Evolutionary conservation across 1,139 yeast species (phyloP).

Genomic region (Saccharomyces pastorianus): DNA sequence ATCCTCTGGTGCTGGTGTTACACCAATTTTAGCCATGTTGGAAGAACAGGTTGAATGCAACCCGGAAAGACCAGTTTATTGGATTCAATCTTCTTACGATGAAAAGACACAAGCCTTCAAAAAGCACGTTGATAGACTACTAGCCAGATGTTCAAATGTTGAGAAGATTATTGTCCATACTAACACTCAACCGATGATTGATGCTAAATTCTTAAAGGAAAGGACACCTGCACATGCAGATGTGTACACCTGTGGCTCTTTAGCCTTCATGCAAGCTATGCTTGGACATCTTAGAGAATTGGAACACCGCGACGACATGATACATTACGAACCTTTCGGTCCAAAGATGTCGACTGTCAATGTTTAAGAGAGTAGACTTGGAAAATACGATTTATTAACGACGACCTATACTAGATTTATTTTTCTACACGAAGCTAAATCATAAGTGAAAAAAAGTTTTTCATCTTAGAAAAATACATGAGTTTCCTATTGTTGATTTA

Average conservation of each 20-base stretch:
- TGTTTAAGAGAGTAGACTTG: slow-evolving; percentile 8
- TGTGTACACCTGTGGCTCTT: slow-evolving; percentile 28
- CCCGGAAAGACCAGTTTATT: slow-evolving; percentile 25
- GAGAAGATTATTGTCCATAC: slow-evolving; percentile 19
- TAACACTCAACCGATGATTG: slow-evolving; percentile 20
- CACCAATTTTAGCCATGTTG: slow-evolving; percentile 51
- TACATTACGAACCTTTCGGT: slow-evolving; percentile 31
- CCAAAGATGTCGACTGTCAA: slow-evolving; percentile 29
- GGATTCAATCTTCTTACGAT: slow-evolving; percentile 27
- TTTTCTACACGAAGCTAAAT: not conserved
- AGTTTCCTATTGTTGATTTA: not conserved
- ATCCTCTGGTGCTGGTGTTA: slow-evolving; percentile 63
- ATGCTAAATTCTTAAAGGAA: slow-evolving; percentile 17
- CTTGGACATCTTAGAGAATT: slow-evolving; percentile 16
- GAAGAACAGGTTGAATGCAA: slow-evolving; percentile 30
- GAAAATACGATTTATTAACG: not conserved
- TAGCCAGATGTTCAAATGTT: slow-evolving; percentile 11
- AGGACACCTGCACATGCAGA: slow-evolving; percentile 24
- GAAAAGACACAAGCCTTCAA: slow-evolving; percentile 22
- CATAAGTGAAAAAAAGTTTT: not conserved
- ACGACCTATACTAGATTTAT: not conserved
- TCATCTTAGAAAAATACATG: not conserved
- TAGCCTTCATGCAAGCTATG: slow-evolving; percentile 26
- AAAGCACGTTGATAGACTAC: slow-evolving; percentile 17
- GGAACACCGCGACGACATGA: slow-evolving; percentile 18